Conservation (phyloP, 257 asterid species). For the Mentha longifolia region DNA sequence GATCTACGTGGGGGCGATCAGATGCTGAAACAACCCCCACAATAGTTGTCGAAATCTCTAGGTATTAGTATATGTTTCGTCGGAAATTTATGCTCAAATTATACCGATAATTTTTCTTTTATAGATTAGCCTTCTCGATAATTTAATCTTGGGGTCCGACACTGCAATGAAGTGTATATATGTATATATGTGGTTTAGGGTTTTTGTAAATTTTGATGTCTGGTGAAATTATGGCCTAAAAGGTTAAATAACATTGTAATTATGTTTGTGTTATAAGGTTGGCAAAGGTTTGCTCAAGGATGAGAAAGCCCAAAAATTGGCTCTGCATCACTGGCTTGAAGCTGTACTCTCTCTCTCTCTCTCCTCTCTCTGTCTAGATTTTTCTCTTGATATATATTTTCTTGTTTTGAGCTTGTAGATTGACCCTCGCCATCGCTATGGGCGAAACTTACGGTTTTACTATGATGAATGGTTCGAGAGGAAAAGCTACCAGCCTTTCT, state of each 20-base stretch:
- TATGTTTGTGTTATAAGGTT: constrained; percentile 46
- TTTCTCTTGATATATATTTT: neutral
- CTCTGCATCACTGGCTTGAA: constrained; percentile 87
- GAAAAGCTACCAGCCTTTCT: constrained; percentile 75
- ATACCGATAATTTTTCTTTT: too few species aligned
- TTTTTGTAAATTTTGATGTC: neutral
- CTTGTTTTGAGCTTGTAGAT: constrained; percentile 41
- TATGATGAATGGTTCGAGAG: constrained; percentile 63
- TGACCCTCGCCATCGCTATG: constrained; percentile 85
- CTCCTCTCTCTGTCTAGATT: neutral
- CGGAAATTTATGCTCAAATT: too few species aligned
- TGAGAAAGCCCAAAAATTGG: constrained; percentile 74
- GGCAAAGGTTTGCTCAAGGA: constrained; percentile 74
- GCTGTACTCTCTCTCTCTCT: constrained; percentile 52
- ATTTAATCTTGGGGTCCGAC: too few species aligned
- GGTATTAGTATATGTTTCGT: too few species aligned
- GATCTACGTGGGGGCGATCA: too few species aligned
- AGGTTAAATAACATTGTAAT: neutral
- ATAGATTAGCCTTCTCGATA: too few species aligned
- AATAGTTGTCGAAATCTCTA: too few species aligned
- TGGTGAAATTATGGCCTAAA: neutral
- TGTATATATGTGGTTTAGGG: too few species aligned
- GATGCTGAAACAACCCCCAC: too few species aligned
- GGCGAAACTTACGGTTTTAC: constrained; percentile 73
- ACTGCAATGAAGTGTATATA: too few species aligned